phyloP scores from a whole-genome alignment of 2,329 filamentous ascomycete genomes.

The Corynespora cassiicola region DNA sequence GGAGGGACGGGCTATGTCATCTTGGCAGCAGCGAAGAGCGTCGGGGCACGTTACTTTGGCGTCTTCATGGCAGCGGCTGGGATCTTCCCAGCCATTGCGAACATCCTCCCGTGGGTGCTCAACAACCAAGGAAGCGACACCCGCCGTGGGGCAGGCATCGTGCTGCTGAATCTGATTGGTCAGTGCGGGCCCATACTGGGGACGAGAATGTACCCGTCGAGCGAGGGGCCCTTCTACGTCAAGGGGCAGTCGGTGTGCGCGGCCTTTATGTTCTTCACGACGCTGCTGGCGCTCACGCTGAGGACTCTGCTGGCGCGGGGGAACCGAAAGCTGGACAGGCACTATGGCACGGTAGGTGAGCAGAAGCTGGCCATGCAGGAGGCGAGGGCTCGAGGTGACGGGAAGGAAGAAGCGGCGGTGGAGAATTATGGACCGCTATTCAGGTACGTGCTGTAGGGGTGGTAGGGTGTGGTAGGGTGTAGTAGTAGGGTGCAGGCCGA shows the following conservation, averaged over 20 bases:
- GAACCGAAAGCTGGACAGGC: constrained; percentile 42
- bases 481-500: too few species aligned
- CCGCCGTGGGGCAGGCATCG: constrained; percentile 69
- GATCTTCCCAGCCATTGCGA: constrained; percentile 72
- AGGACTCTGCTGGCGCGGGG: constrained; percentile 42
- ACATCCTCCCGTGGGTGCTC: constrained; percentile 73
- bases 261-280: constrained; percentile 46
- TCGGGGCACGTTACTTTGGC: constrained; percentile 58
- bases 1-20: constrained; percentile 70
- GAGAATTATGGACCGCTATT: constrained; percentile 44
- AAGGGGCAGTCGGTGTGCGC: constrained; percentile 45
- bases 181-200: constrained; percentile 52
- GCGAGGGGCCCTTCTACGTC: constrained; percentile 39
- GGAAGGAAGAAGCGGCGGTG: constrained; percentile 24
- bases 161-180: constrained; percentile 71
- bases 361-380: constrained; percentile 30
- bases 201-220: constrained; percentile 40
- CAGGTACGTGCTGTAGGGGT: constrained; percentile 35
- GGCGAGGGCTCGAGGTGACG: constrained; percentile 17
- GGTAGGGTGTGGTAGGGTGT: background rate
- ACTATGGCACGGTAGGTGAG: constrained; percentile 37
- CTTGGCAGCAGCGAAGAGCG: constrained; percentile 62
- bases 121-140: constrained; percentile 75
- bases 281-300: constrained; percentile 34
- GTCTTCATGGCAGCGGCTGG: constrained; percentile 64